Evolutionary conservation across 495 filamentous ascomycete genomes (phyloP), one percentile per base, ranked within the genome.

Genomic region (Saxophila tyrrhenica): DNA sequence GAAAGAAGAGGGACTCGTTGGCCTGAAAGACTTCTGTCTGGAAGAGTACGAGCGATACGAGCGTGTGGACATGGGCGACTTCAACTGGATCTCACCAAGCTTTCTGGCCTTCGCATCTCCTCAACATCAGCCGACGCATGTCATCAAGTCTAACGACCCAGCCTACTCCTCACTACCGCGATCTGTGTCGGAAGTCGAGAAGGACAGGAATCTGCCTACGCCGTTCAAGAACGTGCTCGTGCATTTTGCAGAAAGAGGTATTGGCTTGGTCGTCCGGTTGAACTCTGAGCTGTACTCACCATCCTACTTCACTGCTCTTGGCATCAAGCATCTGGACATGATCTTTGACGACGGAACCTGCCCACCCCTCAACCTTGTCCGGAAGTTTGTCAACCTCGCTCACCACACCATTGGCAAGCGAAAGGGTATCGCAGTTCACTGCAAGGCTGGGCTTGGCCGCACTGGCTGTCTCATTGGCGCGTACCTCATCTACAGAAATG

Each of bases 291-390:
- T 99, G 9, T 99, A 99, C 73, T 89, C 86, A 3, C 85, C 94
- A 7, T 89, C 88, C 20, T 95, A 87, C 72, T 99, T 99, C 63
- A 92, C 89, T 25, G 87, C 88, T 0, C 77, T 99, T 42, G 94
- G 91, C 7, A 97, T 99, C 62, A 79, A 85, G 51, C 92, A 99
- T 65, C 74, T 97, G 20, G 90, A 99, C 66, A 97, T 99, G 94
- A 95, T 97, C 58, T 99, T 99, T 62, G 92, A 96, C 61, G 92
- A 99, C 63, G 92, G 92, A 22, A 99, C 92, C 7, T 97, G 94
- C 69, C 92, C 92, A 16, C 80, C 87, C 2, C 70, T 99, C 17
- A 78, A 78, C 13, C 80, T 90, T 20, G 92, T 99, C 10, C 78
- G 84, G 25, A 86, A 87, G 58, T 99, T 97, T 65, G 94, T 99